phyloP scores from a whole-genome alignment of 2,329 filamentous ascomycete species.

The Rutstroemia sydowiana region DNA sequence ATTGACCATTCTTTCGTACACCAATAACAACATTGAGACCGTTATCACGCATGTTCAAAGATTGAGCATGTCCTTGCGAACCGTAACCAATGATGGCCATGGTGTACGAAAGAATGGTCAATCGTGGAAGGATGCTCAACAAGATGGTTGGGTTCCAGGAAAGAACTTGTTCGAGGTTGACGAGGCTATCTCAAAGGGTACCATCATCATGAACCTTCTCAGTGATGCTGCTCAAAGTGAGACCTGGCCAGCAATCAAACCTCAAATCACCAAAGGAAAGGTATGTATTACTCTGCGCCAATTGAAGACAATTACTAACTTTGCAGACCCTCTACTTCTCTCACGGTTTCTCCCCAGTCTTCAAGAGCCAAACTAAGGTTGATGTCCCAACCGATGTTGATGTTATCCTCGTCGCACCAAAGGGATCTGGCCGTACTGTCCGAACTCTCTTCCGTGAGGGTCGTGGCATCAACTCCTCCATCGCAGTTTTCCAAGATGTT shows the following conservation, averaged over 20 bases:
- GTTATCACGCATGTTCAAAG: constrained; percentile 99
- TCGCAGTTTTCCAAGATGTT: constrained; percentile 97
- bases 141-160: constrained; percentile 96
- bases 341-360: constrained; percentile 99
- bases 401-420: constrained; percentile 98
- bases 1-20: too few species aligned
- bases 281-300: constrained; percentile 39
- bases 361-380: constrained; percentile 99
- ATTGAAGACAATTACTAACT: constrained; percentile 14
- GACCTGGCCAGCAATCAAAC: constrained; percentile 98
- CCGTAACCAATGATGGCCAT: constrained; percentile 98
- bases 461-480: constrained; percentile 98
- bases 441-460: constrained; percentile 98
- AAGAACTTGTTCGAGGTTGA: constrained; percentile 99
- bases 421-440: constrained; percentile 97
- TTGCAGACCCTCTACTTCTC: constrained; percentile 96
- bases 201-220: constrained; percentile 98
- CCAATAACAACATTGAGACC: constrained; percentile 98
- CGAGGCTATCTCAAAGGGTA: constrained; percentile 87
- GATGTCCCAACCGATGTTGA: constrained; percentile 93
- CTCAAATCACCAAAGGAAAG: constrained; percentile 97
- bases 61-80: constrained; percentile 97
- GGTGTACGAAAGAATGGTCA: constrained; percentile 97
- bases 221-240: constrained; percentile 95
- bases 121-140: constrained; percentile 94